phyloP scores from a whole-genome alignment of 75 land plant genomes.

The Cunninghamia lanceolata region DNA sequence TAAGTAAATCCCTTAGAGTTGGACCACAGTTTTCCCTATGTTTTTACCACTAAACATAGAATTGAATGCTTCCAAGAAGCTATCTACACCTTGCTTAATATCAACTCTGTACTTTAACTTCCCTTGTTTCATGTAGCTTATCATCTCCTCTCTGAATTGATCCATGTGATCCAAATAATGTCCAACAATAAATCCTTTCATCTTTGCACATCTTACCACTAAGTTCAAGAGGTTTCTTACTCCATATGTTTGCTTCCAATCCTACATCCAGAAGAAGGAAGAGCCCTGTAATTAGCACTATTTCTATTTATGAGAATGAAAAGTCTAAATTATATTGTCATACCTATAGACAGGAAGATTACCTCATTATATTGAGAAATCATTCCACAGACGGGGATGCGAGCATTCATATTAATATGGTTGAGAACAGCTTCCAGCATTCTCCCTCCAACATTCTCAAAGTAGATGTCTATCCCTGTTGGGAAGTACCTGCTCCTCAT shows the following conservation, averaged over 20 bases:
- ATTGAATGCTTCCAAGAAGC: constrained; percentile 33
- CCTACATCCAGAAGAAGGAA: constrained; percentile 16
- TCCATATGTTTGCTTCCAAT: constrained; percentile 34
- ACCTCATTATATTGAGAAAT: constrained; percentile 47
- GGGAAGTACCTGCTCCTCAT: constrained; percentile 35
- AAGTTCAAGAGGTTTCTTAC: constrained; percentile 39
- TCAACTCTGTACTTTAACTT: constrained; percentile 29
- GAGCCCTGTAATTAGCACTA: not conserved
- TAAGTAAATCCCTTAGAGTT: constrained; percentile 13
- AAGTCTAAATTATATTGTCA: not conserved
- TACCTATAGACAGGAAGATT: not conserved
- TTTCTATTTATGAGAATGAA: not conserved
- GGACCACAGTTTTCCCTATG: constrained; percentile 39
- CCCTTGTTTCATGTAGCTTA: constrained; percentile 26
- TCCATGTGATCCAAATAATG: constrained; percentile 17
- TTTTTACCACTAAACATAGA: constrained; percentile 38
- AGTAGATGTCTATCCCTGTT: constrained; percentile 41
- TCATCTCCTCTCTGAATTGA: constrained; percentile 33
- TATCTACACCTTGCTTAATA: constrained; percentile 37
- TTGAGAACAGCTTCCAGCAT: constrained; percentile 52
- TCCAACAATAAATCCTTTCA: constrained; percentile 36
- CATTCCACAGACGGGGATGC: constrained; percentile 43
- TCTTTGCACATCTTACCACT: constrained; percentile 31
- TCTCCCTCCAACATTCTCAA: constrained; percentile 50
- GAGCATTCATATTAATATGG: constrained; percentile 30